Conservation (phyloP, 768 basidiomycete species). For the Lactifluus rugatus region DNA sequence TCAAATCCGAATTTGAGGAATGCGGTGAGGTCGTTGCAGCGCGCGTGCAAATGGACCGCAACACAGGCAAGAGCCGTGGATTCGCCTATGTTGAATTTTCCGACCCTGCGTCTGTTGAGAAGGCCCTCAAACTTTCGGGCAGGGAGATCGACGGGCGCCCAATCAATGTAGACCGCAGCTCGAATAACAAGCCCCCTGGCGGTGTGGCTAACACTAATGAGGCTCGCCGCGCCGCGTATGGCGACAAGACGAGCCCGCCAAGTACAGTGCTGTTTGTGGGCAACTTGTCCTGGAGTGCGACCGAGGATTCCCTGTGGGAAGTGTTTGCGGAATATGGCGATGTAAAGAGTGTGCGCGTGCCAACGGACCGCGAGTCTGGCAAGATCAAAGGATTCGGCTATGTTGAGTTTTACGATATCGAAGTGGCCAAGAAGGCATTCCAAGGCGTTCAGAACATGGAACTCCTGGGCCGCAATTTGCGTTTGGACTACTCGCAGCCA, state of each 20-base stretch:
- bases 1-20: constrained; percentile 78
- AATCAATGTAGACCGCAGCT: constrained; percentile 76
- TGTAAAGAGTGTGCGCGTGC: constrained; percentile 79
- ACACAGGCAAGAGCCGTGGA: constrained; percentile 72
- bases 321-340: constrained; percentile 81
- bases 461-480: constrained; percentile 69
- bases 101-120: constrained; percentile 60
- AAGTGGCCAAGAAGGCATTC: constrained; percentile 71
- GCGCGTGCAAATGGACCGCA: constrained; percentile 77
- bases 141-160: constrained; percentile 88
- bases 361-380: constrained; percentile 87
- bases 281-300: constrained; percentile 71
- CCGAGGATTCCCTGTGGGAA: constrained; percentile 83
- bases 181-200: constrained; percentile 39
- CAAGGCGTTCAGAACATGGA: constrained; percentile 60
- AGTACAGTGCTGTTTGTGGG: constrained; percentile 82
- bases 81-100: constrained; percentile 79
- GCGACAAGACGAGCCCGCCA: constrained; percentile 58
- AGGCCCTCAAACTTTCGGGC: constrained; percentile 72
- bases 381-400: constrained; percentile 93
- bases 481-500: constrained; percentile 70
- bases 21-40: constrained; percentile 89
- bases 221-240: constrained; percentile 67
- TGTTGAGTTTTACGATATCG: constrained; percentile 83
- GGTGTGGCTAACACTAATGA: constrained; percentile 33